phyloP scores from a whole-genome alignment of 2,329 filamentous ascomycete species.

The Penicillium palitans region DNA sequence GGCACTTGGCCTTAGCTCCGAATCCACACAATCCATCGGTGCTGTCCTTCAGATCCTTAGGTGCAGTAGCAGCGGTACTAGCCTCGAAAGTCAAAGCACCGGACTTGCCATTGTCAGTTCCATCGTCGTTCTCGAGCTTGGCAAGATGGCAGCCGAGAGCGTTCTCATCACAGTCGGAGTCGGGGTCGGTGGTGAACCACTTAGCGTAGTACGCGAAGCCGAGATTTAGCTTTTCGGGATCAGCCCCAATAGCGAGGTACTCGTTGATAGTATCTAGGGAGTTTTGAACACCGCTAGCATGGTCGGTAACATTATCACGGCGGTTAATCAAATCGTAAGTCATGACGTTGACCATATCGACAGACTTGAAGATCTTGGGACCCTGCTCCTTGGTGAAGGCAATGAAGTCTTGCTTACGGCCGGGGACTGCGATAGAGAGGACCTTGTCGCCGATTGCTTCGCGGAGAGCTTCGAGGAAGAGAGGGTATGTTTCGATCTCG shows the following conservation, averaged over 20 bases:
- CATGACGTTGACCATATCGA: conserved; percentile 72
- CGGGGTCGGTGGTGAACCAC: conserved; percentile 60
- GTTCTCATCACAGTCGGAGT: conserved; percentile 46
- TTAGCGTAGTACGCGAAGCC: conserved; percentile 71
- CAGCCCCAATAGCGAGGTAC: conserved; percentile 60
- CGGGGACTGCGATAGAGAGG: conserved; percentile 68
- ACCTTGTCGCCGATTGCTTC: conserved; percentile 60
- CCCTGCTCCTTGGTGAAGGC: conserved; percentile 61
- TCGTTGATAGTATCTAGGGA: conserved; percentile 58
- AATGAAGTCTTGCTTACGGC: conserved; percentile 64
- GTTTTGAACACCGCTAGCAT: conserved; percentile 63
- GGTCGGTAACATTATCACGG: conserved; percentile 62
- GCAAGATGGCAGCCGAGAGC: conserved; percentile 62
- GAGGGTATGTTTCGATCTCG: conserved; percentile 64
- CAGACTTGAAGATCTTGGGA: conserved; percentile 58
- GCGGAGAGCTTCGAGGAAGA: conserved; percentile 61
- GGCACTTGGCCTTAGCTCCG: conserved; percentile 32
- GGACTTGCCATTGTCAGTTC: conserved; percentile 58
- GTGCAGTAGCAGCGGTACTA: conserved; percentile 27
- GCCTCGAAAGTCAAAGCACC: conserved; percentile 53
- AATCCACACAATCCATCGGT: conserved; percentile 38
- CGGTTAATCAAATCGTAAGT: conserved; percentile 72
- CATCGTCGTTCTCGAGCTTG: conserved; percentile 60
- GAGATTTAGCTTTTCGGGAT: conserved; percentile 59
- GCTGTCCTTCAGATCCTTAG: conserved; percentile 27